Evolutionary conservation across 768 basidiomycete genomes (phyloP).

Genomic region (Dictyophora rubrovolvata): DNA sequence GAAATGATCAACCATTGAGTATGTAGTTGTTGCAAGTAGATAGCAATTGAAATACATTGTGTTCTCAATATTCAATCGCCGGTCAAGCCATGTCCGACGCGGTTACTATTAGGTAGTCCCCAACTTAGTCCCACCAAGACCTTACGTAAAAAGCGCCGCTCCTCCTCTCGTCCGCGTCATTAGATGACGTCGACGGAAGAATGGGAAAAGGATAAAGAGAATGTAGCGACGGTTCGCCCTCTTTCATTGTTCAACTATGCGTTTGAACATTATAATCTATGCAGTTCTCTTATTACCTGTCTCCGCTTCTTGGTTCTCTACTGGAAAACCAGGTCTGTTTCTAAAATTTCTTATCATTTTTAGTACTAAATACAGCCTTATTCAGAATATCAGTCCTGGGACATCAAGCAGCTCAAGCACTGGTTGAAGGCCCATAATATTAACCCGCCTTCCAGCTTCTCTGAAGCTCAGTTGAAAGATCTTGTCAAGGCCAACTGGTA

Average conservation of each 20-base stretch:
- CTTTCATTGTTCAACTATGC: slow-evolving; percentile 18
- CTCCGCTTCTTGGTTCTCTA: slow-evolving; percentile 46
- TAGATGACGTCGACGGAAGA: background rate
- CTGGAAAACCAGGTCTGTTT: slow-evolving; percentile 26
- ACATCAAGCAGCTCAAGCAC: slow-evolving; percentile 45
- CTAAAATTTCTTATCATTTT: background rate
- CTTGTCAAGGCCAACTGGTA: slow-evolving; percentile 58
- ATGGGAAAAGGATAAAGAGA: background rate
- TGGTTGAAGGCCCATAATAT: slow-evolving; percentile 67
- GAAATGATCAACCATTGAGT: too few species aligned
- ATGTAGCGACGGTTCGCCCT: background rate
- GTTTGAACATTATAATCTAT: slow-evolving; percentile 20
- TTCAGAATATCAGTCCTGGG: slow-evolving; percentile 44
- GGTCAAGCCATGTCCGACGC: too few species aligned
- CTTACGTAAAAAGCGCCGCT: background rate
- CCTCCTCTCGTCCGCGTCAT: background rate
- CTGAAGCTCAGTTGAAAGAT: slow-evolving; percentile 29
- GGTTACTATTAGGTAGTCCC: too few species aligned
- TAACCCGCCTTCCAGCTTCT: slow-evolving; percentile 36
- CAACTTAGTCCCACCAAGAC: too few species aligned
- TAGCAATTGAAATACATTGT: too few species aligned
- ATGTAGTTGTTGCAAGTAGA: too few species aligned
- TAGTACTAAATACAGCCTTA: background rate
- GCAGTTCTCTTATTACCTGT: slow-evolving; percentile 25
- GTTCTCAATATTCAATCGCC: too few species aligned